These are phyloP conservation scores for Penicillium sp. DNA, from an alignment of 2,329 filamentous ascomycete species.

Conservation along the genomic window DNA sequence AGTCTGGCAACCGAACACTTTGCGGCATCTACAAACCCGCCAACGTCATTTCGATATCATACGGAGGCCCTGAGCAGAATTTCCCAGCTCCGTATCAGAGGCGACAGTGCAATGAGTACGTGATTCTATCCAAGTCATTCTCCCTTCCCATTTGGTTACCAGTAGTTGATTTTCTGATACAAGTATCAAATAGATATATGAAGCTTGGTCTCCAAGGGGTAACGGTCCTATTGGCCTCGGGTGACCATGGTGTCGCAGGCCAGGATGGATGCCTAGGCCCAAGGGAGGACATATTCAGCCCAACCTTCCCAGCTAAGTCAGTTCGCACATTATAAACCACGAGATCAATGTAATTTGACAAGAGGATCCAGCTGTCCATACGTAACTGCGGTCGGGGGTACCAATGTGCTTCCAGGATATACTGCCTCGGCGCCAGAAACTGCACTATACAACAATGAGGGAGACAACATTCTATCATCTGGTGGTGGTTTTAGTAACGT, in stretches of 20 bases:
- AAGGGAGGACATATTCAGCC: conserved; percentile 1
- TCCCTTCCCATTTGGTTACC: not conserved
- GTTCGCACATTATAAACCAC: not conserved
- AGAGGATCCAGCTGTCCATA: not conserved
- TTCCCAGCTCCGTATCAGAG: not conserved
- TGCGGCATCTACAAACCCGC: conserved; percentile 1
- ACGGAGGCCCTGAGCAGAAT: not conserved
- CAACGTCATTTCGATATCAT: conserved; percentile 3
- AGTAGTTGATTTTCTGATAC: not conserved
- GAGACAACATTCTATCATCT: conserved; percentile 2
- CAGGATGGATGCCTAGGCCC: not conserved
- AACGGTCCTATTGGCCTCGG: not conserved
- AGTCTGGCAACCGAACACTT: not conserved
- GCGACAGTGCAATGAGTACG: conserved; percentile 5
- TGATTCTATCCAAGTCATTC: not conserved
- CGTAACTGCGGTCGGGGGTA: not conserved
- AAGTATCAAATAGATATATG: not conserved
- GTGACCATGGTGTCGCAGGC: conserved; percentile 2
- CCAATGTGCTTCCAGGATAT: not conserved
- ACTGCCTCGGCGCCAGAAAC: not conserved
- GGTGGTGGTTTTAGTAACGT: conserved; percentile 3
- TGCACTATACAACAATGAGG: not conserved
- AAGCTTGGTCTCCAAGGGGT: conserved; percentile 2
- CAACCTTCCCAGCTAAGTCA: conserved; percentile 1
- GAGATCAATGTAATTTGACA: not conserved